Percentiles rank a stretch among this genome's conserved stretches.
phyloP scores from a whole-genome alignment of 768 basidiomycete species.

The Hypsizygus marmoreus region DNA sequence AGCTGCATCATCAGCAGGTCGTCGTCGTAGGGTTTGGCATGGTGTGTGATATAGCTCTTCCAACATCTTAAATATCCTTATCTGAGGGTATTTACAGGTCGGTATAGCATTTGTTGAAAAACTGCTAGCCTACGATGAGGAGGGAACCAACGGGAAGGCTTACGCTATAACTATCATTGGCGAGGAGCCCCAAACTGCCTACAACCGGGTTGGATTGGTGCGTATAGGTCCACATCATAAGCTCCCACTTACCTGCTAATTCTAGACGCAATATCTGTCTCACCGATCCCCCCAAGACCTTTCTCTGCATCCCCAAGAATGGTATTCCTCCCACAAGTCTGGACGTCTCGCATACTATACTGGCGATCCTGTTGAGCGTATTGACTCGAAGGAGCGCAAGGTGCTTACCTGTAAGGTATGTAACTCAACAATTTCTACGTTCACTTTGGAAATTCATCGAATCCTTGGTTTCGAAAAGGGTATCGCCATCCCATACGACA shows the following conservation, averaged over 20 bases:
- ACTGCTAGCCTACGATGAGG: constrained; percentile 56
- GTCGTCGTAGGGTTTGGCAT: constrained; percentile 9
- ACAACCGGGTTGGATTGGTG: constrained; percentile 51
- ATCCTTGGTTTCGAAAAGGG: constrained; percentile 39
- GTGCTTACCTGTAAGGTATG: no score
- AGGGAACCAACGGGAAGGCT: constrained; percentile 22
- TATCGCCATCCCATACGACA: constrained; percentile 55
- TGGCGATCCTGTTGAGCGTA: no score
- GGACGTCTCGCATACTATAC: no score
- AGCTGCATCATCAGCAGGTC: neutral
- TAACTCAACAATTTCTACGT: constrained; percentile 43
- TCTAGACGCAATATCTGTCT: constrained; percentile 60
- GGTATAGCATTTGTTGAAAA: constrained; percentile 73
- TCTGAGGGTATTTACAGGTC: no score
- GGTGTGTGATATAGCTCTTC: constrained; percentile 1
- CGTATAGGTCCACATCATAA: neutral
- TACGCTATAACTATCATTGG: constrained; percentile 63
- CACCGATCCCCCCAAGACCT: no score
- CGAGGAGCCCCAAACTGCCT: constrained; percentile 56
- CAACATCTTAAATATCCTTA: no score
- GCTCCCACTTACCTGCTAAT: neutral
- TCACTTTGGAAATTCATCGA: constrained; percentile 48
- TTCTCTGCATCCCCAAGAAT: no score
- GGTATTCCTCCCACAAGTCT: no score
- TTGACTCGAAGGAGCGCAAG: no score